A percentile compares a stretch with the other conserved stretches of the same genome.
These are phyloP conservation scores for Globisporangium heterothallicum DNA, from an alignment of 352 stramenopile species.

Conservation along the genomic window DNA sequence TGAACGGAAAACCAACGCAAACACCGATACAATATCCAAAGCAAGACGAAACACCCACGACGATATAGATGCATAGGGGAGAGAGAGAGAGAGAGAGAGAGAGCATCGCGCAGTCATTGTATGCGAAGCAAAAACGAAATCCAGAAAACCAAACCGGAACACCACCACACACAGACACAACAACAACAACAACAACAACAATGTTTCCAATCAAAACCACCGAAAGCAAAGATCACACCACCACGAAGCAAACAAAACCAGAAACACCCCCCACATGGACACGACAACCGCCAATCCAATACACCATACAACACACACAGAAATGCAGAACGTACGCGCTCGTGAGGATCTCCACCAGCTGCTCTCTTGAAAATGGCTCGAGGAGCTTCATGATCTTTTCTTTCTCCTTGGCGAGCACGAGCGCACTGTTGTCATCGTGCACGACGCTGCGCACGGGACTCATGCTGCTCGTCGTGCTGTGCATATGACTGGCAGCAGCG, in stretches of 20 bases:
- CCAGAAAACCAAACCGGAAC: conserved; percentile 2
- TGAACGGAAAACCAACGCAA: background rate
- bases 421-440: conserved; percentile 7
- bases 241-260: background rate
- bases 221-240: conserved; percentile 3
- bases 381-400: conserved; percentile 35
- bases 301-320: conserved; percentile 11
- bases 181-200: conserved; percentile 1
- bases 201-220: background rate
- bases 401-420: conserved; percentile 18
- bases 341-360: conserved; percentile 61
- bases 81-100: background rate
- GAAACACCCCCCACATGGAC: background rate
- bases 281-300: conserved; percentile 1
- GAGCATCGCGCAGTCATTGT: background rate
- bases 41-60: background rate
- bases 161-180: conserved; percentile 3
- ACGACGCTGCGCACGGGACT: background rate
- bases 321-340: conserved; percentile 43
- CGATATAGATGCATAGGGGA: conserved; percentile 7
- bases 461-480: conserved; percentile 6
- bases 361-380: conserved; percentile 48
- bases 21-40: background rate
- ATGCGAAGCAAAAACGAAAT: conserved; percentile 6
- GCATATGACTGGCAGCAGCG: background rate